Conservation (phyloP, 495 filamentous ascomycete species). For the Annulohypoxylon moriforme region DNA sequence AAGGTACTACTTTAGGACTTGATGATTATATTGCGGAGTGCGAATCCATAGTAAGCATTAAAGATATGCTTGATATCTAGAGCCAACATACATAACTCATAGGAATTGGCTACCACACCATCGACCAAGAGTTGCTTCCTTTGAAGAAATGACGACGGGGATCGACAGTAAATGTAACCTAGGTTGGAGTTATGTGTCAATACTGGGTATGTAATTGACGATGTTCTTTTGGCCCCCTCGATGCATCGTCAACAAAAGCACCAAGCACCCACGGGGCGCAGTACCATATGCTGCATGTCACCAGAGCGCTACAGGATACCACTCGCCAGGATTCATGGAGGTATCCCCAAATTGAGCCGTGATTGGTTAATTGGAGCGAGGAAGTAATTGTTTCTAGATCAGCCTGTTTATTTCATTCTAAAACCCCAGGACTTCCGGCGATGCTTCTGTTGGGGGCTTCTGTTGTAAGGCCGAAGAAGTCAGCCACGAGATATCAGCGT, state of each 20-base stretch:
- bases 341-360: background rate
- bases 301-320: background rate
- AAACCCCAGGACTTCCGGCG: background rate
- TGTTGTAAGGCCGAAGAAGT: background rate
- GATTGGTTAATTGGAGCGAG: background rate
- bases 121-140: background rate
- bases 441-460: background rate
- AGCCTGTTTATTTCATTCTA: background rate
- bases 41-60: background rate
- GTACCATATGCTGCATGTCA: background rate
- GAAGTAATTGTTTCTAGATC: background rate
- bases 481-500: background rate
- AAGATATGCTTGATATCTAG: background rate
- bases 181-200: background rate
- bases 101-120: background rate
- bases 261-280: background rate
- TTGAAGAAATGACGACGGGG: background rate
- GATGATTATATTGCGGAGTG: conserved; percentile 1
- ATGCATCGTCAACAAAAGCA: background rate
- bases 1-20: background rate
- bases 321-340: background rate
- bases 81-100: background rate
- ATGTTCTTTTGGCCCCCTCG: background rate
- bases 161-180: background rate
- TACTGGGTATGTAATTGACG: background rate